Conservation (phyloP, 106 monocot species). For the Iris macrosiphon region DNA sequence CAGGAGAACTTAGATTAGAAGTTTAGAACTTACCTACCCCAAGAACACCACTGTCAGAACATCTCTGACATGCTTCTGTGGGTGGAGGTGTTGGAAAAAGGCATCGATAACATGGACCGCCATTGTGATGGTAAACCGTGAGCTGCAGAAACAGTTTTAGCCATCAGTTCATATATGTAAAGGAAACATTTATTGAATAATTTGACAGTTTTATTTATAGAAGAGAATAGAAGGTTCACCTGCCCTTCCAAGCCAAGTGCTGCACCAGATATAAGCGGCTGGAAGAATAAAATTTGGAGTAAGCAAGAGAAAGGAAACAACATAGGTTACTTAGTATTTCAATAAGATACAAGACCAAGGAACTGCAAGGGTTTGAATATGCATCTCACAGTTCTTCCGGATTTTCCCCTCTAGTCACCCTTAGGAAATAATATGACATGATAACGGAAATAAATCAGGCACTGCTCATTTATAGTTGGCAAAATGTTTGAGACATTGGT, state of each 20-base stretch:
- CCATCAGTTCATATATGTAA: too few species aligned
- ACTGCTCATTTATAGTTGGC: too few species aligned
- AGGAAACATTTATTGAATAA: background rate
- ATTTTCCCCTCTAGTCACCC: too few species aligned
- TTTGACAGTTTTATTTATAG: background rate
- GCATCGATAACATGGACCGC: slow-evolving; percentile 93
- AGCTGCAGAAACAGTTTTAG: slow-evolving; percentile 42
- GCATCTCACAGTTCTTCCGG: too few species aligned
- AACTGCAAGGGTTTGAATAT: too few species aligned
- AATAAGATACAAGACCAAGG: too few species aligned
- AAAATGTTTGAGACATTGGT: too few species aligned
- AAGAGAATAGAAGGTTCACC: slow-evolving; percentile 27
- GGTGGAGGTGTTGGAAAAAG: slow-evolving; percentile 98
- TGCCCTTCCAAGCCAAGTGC: slow-evolving; percentile 97
- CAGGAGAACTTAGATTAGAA: too few species aligned
- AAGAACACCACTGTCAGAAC: slow-evolving; percentile 99
- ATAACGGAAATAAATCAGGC: too few species aligned
- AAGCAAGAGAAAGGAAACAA: background rate
- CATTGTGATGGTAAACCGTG: slow-evolving; percentile 91
- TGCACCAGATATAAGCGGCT: slow-evolving; percentile 98
- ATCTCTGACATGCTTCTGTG: slow-evolving; percentile 91
- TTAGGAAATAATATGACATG: too few species aligned
- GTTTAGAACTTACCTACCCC: slow-evolving; percentile 75
- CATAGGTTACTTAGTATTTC: background rate
- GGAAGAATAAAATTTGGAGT: slow-evolving; percentile 20